Percentiles rank a stretch among this genome's conserved stretches.
Evolutionary conservation across 2,329 filamentous ascomycete species (phyloP).

Genomic region (Aspergillus candidus): DNA sequence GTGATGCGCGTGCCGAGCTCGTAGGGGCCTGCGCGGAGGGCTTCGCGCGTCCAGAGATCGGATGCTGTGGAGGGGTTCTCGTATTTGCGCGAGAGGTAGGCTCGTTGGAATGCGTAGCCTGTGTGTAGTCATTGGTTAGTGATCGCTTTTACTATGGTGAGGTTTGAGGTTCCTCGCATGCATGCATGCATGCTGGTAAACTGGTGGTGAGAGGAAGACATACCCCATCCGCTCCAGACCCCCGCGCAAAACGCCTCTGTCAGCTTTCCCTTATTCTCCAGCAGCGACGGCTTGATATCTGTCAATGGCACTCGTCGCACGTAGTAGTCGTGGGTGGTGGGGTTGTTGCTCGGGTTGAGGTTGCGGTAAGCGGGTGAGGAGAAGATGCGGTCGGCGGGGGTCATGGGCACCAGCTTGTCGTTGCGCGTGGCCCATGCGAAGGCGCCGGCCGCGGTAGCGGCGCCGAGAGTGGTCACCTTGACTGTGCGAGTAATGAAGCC

Average conservation of each 20-base stretch:
- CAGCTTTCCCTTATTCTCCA: conserved; percentile 56
- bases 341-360: conserved; percentile 59
- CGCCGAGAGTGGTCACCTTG: conserved; percentile 42
- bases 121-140: background rate
- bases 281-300: conserved; percentile 59
- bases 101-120: conserved; percentile 50
- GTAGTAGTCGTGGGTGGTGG: conserved; percentile 59
- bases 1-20: conserved; percentile 59
- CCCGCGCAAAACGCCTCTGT: conserved; percentile 62
- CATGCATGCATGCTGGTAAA: background rate
- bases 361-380: conserved; percentile 50
- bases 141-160: background rate
- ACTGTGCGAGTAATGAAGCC: conserved; percentile 45
- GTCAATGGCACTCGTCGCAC: conserved; percentile 57
- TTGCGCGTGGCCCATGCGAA: conserved; percentile 51
- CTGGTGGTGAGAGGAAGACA: conserved; percentile 17
- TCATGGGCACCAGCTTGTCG: conserved; percentile 53
- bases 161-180: background rate
- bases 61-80: conserved; percentile 49
- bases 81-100: conserved; percentile 55
- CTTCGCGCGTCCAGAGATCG: conserved; percentile 56
- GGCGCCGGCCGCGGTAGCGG: conserved; percentile 46
- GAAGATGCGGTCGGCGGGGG: conserved; percentile 58
- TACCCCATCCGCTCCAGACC: conserved; percentile 61
- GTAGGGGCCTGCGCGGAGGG: conserved; percentile 54